A percentile compares a stretch with the other conserved stretches of the same genome.
Evolutionary conservation across 441 rosid species (phyloP).

Genomic region (Populus hybrid): DNA sequence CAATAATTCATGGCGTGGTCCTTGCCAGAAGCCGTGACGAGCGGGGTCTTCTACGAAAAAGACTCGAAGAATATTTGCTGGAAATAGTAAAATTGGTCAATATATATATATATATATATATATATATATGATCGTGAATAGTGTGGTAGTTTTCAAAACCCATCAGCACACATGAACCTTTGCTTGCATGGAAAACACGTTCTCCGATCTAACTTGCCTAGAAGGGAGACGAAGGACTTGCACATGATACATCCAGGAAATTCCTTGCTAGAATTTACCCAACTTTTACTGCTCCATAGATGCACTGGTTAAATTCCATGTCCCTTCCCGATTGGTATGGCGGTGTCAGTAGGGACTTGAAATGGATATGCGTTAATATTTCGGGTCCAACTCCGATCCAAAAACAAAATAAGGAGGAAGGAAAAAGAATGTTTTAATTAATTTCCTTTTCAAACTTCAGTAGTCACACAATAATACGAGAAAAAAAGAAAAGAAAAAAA

Average conservation of each 20-base stretch:
- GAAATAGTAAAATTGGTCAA: too few relatives aligned
- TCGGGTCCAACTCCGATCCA: background rate
- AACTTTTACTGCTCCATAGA: background rate
- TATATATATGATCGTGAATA: too few relatives aligned
- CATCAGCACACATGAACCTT: too few relatives aligned
- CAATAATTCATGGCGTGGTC: background rate
- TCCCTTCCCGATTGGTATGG: background rate
- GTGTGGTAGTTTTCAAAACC: too few relatives aligned
- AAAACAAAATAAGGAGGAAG: too few relatives aligned
- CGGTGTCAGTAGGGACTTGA: too few relatives aligned
- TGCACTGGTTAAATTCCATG: background rate
- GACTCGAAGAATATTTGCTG: background rate
- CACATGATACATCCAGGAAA: background rate
- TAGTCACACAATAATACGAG: background rate
- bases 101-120: too few relatives aligned
- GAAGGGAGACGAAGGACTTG: background rate
- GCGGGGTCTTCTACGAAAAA: background rate
- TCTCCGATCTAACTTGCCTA: background rate
- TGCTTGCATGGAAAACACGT: too few relatives aligned
- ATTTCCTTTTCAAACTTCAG: background rate
- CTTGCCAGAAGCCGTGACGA: background rate
- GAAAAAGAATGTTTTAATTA: too few relatives aligned
- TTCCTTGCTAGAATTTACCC: background rate
- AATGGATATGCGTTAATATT: background rate
- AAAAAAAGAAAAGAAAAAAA: background rate